Base-by-base conservation (phyloP, 2,329 filamentous ascomycete genomes). In the Pseudogymnoascus sp. region DNA sequence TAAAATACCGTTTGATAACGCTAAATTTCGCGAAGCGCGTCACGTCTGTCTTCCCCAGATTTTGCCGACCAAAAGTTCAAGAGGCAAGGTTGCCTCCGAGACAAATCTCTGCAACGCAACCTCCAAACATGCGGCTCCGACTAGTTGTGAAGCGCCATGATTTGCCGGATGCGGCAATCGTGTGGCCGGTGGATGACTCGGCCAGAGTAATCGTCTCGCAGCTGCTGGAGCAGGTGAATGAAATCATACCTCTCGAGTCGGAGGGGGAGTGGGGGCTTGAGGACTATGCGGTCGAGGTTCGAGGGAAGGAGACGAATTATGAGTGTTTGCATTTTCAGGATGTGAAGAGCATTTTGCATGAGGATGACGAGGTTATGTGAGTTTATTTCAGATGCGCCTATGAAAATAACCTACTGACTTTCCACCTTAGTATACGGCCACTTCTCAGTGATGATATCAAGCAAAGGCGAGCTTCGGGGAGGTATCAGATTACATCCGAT, bases 291-390 rank as follows among this genome's bases (percentile, higher is more conserved):
- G 90, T 96, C 30, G 90, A 95, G 74, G 80, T 96, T 3, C 74
- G 75, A 19, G 79, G 82, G 62, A 69, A 71, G 28, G 75, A 77
- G 38, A 82, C 81, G n/a, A 85, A 83, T 52, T 97, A 90, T 67
- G 93, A 97, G 75, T 94, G 91, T 69, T 76, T 97, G 62, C 93
- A 97, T 76, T 97, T 91, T 69, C 88, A 91, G 72, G 80, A 83
- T 19, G 82, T 96, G 5, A 78, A 80, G 12, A 81, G 82, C 49
- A 78, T 94, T 8, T 78, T 96, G 63, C 88, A 90, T 67, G 87
- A 93, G 60, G 91, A 94, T 62, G 92, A 97, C 69, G 85, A 92
- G 73, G 84, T 97, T 62, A 79, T 89, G 89, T 92, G 77, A 69
- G 87, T 80, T 39, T 80, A 39, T 58, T 59, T 23, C 7, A 9